These are phyloP conservation scores for Jamesozyma jinghongensis DNA, from an alignment of 805 yeast species.

Conservation along the genomic window DNA sequence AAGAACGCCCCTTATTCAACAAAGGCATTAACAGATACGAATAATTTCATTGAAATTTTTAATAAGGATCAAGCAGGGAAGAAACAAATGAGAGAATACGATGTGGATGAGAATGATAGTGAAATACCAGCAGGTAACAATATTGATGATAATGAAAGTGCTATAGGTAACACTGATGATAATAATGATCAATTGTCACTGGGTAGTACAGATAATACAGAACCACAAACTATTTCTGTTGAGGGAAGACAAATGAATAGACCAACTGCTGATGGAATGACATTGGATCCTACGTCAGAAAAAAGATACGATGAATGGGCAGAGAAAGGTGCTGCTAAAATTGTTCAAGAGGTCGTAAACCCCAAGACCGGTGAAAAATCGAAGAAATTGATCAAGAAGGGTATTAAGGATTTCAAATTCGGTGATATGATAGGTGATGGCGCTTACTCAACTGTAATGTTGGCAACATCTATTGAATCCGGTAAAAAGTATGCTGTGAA, in stretches of 20 bases:
- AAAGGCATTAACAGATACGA: slow-evolving; percentile 27
- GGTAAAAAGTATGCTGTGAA: slow-evolving; percentile 72
- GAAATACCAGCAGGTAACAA: slow-evolving; percentile 2
- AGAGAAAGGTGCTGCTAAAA: slow-evolving; percentile 50
- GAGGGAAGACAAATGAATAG: slow-evolving; percentile 3
- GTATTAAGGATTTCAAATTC: slow-evolving; percentile 78
- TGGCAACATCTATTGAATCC: slow-evolving; percentile 72
- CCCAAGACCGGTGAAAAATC: slow-evolving; percentile 40
- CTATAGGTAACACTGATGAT: slow-evolving; percentile 3
- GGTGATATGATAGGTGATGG: slow-evolving; percentile 92
- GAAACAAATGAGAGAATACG: slow-evolving; percentile 1
- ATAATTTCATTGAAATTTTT: slow-evolving; percentile 24
- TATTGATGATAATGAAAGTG: slow-evolving; percentile 1
- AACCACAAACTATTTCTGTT: background rate
- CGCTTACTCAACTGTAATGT: slow-evolving; percentile 84
- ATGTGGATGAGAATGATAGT: background rate
- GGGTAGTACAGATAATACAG: slow-evolving; percentile 6
- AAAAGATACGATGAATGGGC: slow-evolving; percentile 40
- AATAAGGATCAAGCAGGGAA: slow-evolving; percentile 2
- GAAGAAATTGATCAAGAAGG: slow-evolving; percentile 44
- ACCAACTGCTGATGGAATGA: slow-evolving; percentile 12
- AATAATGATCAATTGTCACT: slow-evolving; percentile 6
- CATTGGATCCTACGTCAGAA: slow-evolving; percentile 15
- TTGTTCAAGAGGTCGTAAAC: slow-evolving; percentile 38
- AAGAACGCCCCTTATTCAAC: slow-evolving; percentile 9